Evolutionary conservation across 2,329 filamentous ascomycete genomes (phyloP).

Genomic region (Colletotrichum sp.): DNA sequence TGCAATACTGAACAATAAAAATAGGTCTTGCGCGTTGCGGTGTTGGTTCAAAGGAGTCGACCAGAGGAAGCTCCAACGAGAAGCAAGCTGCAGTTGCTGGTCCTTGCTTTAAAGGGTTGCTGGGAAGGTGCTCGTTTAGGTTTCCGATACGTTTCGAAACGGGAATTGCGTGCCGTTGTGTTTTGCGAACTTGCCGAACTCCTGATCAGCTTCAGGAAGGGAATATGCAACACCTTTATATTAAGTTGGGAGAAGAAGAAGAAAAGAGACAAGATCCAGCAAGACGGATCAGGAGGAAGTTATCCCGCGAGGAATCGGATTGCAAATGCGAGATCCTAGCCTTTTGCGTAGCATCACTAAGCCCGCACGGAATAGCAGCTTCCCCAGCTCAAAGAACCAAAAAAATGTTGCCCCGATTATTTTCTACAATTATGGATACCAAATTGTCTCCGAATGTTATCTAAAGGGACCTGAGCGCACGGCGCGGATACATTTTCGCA

Average conservation of each 20-base stretch:
- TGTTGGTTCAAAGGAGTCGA: not conserved
- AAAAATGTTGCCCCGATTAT: not conserved
- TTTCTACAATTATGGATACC: not conserved
- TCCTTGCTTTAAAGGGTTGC: not conserved
- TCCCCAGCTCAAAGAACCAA: not conserved
- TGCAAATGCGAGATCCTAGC: not conserved
- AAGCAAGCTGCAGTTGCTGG: not conserved
- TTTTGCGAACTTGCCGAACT: not conserved
- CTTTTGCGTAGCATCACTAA: not conserved
- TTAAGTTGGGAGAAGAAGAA: not conserved
- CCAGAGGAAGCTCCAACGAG: not conserved
- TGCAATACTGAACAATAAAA: accelerated
- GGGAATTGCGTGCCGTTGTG: not conserved
- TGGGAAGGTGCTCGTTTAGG: not conserved
- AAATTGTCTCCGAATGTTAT: not conserved
- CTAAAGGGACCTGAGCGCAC: not conserved
- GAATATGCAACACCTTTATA: not conserved
- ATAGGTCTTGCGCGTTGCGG: not conserved
- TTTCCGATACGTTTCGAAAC: conserved; percentile 12
- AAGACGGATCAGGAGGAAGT: not conserved
- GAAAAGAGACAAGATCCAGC: not conserved
- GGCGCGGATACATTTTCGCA: not conserved
- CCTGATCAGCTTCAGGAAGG: not conserved
- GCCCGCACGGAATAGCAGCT: not conserved
- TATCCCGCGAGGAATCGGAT: not conserved